phyloP scores from a whole-genome alignment of 345 rosid genomes.

The Salix arbutifolia region DNA sequence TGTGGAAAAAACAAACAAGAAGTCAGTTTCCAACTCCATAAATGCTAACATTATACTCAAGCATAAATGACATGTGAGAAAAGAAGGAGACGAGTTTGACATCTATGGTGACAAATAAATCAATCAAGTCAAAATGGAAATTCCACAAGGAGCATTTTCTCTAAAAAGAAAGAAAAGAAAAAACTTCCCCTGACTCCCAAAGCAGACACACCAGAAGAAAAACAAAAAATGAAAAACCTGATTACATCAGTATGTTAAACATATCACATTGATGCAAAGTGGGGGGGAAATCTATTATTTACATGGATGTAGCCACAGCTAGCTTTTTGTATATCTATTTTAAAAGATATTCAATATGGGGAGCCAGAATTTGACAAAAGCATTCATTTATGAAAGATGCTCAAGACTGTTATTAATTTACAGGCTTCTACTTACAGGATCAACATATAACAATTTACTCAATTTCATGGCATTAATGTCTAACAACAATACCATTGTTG shows the following conservation, averaged over 20 bases:
- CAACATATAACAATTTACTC: not conserved
- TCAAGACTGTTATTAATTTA: not conserved
- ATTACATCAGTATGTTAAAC: not conserved
- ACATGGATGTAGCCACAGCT: not conserved
- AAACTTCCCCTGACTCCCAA: not conserved
- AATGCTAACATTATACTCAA: not conserved
- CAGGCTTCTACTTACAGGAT: not conserved
- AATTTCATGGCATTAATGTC: not conserved
- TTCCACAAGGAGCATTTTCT: not conserved
- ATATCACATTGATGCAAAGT: too few relatives aligned
- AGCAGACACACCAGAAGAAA: not conserved
- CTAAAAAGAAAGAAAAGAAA: not conserved
- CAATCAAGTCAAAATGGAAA: not conserved
- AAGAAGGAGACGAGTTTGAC: not conserved
- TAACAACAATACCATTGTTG: not conserved
- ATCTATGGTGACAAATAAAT: not conserved
- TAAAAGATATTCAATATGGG: not conserved
- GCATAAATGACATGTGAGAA: not conserved
- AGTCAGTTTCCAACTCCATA: not conserved
- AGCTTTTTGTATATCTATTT: not conserved
- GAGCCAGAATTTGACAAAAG: not conserved
- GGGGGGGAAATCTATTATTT: not conserved
- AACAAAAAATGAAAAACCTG: not conserved
- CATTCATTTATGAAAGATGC: not conserved
- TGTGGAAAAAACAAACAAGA: slow-evolving; percentile 6